phyloP scores from a whole-genome alignment of 2,329 filamentous ascomycete genomes.

The Penicillium sp. region DNA sequence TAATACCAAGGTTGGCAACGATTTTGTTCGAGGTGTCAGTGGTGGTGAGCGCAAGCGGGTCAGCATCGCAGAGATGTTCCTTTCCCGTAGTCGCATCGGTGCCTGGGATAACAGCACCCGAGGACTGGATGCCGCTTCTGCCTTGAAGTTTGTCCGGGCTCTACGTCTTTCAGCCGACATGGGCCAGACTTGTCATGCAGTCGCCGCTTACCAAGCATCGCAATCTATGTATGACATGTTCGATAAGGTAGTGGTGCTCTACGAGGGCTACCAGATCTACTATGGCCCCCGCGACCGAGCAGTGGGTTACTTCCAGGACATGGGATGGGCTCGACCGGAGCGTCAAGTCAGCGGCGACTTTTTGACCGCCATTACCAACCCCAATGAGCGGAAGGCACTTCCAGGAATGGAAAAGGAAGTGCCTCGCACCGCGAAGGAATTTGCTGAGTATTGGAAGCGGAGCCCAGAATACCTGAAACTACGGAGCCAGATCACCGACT shows the following conservation, averaged over 20 bases:
- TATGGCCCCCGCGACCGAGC: slow-evolving; percentile 65
- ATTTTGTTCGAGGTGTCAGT: slow-evolving; percentile 61
- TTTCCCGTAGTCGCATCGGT: slow-evolving; percentile 33
- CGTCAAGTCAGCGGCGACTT: slow-evolving; percentile 71
- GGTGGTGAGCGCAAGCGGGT: slow-evolving; percentile 64
- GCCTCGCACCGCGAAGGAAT: slow-evolving; percentile 69
- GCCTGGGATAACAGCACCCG: slow-evolving; percentile 52
- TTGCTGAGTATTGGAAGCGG: slow-evolving; percentile 54
- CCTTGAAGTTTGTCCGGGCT: slow-evolving; percentile 59
- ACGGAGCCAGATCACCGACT: slow-evolving; percentile 37
- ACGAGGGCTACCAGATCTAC: slow-evolving; percentile 76
- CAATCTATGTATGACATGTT: slow-evolving; percentile 62
- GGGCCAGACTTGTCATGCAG: slow-evolving; percentile 44
- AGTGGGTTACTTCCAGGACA: slow-evolving; percentile 65
- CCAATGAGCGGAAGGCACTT: slow-evolving; percentile 58
- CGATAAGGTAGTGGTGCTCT: slow-evolving; percentile 73
- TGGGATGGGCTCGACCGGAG: slow-evolving; percentile 68
- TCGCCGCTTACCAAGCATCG: slow-evolving; percentile 54
- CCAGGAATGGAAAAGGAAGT: slow-evolving; percentile 63
- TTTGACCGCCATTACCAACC: slow-evolving; percentile 68
- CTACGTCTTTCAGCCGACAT: slow-evolving; percentile 55
- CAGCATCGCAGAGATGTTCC: slow-evolving; percentile 44
- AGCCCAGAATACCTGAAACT: slow-evolving; percentile 36
- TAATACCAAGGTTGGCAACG: slow-evolving; percentile 50
- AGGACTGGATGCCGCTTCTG: slow-evolving; percentile 58